phyloP scores from a whole-genome alignment of 1,284 basidiomycete species.

The Trichosporon inkin region DNA sequence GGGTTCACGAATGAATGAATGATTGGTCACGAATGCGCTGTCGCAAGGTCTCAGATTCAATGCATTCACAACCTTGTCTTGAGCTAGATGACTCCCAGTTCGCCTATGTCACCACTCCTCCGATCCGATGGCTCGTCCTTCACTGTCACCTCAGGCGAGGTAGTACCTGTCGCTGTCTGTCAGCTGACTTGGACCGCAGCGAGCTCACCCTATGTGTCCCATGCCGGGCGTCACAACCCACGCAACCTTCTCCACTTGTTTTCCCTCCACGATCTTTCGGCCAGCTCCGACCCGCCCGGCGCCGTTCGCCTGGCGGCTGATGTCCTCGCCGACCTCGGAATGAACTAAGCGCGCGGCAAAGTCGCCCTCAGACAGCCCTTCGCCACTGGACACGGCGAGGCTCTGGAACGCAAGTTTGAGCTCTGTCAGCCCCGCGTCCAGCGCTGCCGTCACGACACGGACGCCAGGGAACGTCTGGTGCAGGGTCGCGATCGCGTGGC shows the following conservation, averaged over 20 bases:
- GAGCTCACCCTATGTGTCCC: constrained; percentile 44
- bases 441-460: constrained; percentile 73
- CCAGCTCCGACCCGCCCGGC: no score
- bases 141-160: constrained; percentile 3
- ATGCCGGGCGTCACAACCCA: constrained; percentile 49
- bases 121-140: no score
- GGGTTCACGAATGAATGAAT: constrained; percentile 8
- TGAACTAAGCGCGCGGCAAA: constrained; percentile 28
- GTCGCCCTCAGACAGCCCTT: constrained; percentile 43
- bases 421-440: constrained; percentile 56
- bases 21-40: neutral
- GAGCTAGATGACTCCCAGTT: no score
- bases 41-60: neutral
- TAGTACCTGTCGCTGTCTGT: constrained; percentile 19
- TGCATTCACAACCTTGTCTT: no score
- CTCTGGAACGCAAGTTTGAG: constrained; percentile 38
- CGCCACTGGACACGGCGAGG: constrained; percentile 29
- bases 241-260: constrained; percentile 42
- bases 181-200: neutral
- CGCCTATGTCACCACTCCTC: neutral
- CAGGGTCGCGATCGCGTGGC: constrained; percentile 70
- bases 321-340: constrained; percentile 7
- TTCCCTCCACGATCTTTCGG: no score
- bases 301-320: no score
- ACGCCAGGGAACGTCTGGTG: constrained; percentile 76